Evolutionary conservation across 2,329 filamentous ascomycete genomes (phyloP), one percentile per base, ranked within the genome.

Genomic region (Coleophoma eucalyptorum): DNA sequence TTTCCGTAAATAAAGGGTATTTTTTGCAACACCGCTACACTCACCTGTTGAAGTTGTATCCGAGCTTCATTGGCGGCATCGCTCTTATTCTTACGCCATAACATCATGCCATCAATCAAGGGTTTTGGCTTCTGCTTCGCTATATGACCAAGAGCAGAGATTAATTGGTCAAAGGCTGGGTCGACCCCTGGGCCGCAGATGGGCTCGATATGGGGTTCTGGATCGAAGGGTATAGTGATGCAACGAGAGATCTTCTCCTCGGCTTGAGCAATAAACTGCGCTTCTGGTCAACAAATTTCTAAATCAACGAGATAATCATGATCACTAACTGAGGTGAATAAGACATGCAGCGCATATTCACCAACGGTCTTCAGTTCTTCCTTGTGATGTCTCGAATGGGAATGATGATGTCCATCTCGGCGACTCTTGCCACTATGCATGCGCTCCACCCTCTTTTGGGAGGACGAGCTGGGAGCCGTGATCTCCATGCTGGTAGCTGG

Each of bases 11-110:
- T 2, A 26, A 7, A 26, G 26, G 26, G 26, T 26, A 26, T 26
- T 8, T 26, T 26, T 26, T 26, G 4, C 26, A 26, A 26, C 10
- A 26, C 26, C 10, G 6, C 26, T 8, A 34, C 20, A 37, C 53
- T 31, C 59, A 65, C 64, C 63, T 83, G 79, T 58, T 83, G 80
- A 19, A 84, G 69, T 61, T 83, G 76, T 42, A 58, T 69, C 19
- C 83, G 77, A 26, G 87, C 86, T 56, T 86, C 81, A 59, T 83
- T 86, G 26, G 92, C 91, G 19, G 87, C 84, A 69, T 97, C 93
- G 57, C 91, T 96, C 73, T 97, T 97, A 57, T 84, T 89, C 69
- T 97, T 97, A 50, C 94, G 85, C 94, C 94, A 99, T 32, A 96
- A 80, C 90, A 99, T 99, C 68, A 99, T 91, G 18, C 90, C 92